phyloP scores from a whole-genome alignment of 192 early-diverging fungal species.

The Entophlyctis luteolus region DNA sequence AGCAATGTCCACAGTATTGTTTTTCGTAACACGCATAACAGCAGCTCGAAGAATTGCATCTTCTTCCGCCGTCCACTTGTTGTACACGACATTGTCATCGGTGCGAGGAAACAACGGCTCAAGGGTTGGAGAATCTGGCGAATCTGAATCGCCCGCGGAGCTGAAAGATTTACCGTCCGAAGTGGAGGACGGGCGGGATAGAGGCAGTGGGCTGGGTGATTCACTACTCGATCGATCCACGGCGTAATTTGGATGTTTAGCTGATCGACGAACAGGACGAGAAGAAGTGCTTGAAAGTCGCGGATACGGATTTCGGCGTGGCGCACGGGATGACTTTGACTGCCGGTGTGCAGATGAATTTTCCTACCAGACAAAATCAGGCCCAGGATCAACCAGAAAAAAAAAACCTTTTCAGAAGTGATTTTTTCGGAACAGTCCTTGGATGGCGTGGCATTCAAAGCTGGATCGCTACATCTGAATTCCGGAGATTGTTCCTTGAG shows the following conservation, averaged over 20 bases:
- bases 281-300: too few species aligned
- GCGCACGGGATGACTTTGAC: background rate
- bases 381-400: background rate
- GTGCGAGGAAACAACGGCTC: background rate
- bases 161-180: background rate
- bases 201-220: background rate
- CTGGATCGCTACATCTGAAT: too few species aligned
- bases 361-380: background rate
- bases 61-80: conserved; percentile 74
- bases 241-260: background rate
- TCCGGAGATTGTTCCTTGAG: too few species aligned
- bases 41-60: conserved; percentile 68
- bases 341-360: background rate
- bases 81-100: conserved; percentile 8
- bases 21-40: conserved; percentile 46
- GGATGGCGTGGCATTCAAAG: background rate
- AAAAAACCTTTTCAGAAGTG: background rate
- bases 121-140: background rate
- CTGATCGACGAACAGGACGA: too few species aligned
- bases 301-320: background rate
- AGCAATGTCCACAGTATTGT: conserved; percentile 32
- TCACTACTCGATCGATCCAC: background rate
- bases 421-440: background rate
- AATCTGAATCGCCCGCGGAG: background rate
- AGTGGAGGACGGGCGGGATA: too few species aligned